Base-by-base conservation (phyloP, 148 eudicot species). In the Vaccinium vitisidaea region DNA sequence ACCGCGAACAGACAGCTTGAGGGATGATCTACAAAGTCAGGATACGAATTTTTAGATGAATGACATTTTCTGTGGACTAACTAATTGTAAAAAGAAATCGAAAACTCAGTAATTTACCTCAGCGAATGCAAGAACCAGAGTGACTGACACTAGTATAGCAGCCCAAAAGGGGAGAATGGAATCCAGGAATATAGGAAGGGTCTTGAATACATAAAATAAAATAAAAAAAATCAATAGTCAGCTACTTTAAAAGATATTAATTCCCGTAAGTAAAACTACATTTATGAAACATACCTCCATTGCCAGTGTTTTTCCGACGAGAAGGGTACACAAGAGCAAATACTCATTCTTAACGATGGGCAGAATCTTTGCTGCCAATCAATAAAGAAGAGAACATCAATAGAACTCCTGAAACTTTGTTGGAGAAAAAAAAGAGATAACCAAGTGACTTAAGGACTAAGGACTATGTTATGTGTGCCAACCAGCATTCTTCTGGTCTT, bases 401-500 rank as follows among this genome's bases (percentile, higher is more conserved):
- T 8, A 61, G 2, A 61, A 21, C 27, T 61, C 27, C 69, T 7
- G 69, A 61, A 61, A 21, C 1, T 21, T 59, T 61, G n/a, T 61
- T 61, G 3, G 8, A 61, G 27, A 25, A 61, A 25, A 61, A n/a
- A 61, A 7, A 7, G 69, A n/a, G 21, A 61, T 61, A 61, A 21
- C 69, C 27, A 21, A 6, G 23, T 19, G n/a, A 59, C 23, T 59
- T 5, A 21, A 61, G 10, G 25, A 61, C 69, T 8, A 8, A 6
- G 27, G 63, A 58, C 63, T 58, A 4, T 58, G n/a, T n/a, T 2
- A 61, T 6, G 27, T 61, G 69, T 61, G n/a, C 25, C 69, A 61
- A 61, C 69, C 69, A 61, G 69, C 69, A 61, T 61, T 61, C 69
- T 61, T 61, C 69, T 61, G 69, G 69, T 61, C 69, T 61, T 61